A percentile compares a stretch with the other conserved stretches of the same genome.
These are phyloP conservation scores for Papilionanthe hybrid DNA, from an alignment of 116 monocot species.

Conservation along the genomic window DNA sequence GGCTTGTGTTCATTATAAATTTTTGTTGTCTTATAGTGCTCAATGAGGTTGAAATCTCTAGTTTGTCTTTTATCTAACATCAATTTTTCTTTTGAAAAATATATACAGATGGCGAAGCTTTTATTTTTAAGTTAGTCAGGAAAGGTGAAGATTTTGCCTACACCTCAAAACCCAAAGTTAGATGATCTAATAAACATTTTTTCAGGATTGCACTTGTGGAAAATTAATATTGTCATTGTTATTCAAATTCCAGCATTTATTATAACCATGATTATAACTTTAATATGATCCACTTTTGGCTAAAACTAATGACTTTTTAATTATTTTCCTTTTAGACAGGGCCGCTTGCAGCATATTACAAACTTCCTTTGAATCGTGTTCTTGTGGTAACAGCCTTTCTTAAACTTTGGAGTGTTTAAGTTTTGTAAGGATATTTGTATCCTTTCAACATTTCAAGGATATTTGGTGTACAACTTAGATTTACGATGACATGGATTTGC, in stretches of 20 bases:
- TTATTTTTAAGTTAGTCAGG: neutral
- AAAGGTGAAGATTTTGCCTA: neutral
- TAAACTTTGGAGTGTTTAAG: neutral
- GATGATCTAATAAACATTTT: neutral
- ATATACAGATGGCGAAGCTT: neutral
- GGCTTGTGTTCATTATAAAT: neutral
- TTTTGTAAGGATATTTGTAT: neutral
- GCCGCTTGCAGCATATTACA: constrained; percentile 94
- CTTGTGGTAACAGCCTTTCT: constrained; percentile 53
- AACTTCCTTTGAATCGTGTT: constrained; percentile 76
- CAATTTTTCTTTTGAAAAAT: neutral
- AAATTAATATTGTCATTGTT: neutral
- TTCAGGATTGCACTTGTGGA: neutral
- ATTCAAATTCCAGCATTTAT: neutral
- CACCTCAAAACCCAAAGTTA: neutral
- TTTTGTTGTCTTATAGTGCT: neutral
- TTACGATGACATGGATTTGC: constrained; percentile 90
- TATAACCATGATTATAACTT: neutral
- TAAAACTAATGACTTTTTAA: neutral
- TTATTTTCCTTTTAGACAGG: constrained; percentile 49
- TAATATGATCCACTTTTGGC: neutral
- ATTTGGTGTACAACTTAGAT: constrained; percentile 32
- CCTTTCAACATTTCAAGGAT: neutral
- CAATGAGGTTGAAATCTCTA: neutral
- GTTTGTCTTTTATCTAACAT: neutral